Conservation (phyloP, 306 rosid species). For the Prunus salicina region DNA sequence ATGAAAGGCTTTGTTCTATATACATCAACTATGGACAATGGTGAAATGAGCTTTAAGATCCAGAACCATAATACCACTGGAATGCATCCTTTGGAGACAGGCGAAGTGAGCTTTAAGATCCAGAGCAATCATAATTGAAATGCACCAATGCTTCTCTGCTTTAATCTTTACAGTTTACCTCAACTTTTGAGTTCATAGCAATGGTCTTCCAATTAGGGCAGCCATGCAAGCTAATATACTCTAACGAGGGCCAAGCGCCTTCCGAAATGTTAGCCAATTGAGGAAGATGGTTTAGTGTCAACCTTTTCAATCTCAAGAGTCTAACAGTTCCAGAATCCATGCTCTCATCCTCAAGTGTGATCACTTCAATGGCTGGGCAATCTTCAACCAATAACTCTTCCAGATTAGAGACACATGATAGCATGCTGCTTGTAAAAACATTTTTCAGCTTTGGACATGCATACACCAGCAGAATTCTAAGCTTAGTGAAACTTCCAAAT, state of each 20-base stretch:
- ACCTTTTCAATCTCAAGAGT: not conserved
- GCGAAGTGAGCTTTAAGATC: not conserved
- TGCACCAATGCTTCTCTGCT: not conserved
- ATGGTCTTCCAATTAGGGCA: not conserved
- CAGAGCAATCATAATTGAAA: not conserved
- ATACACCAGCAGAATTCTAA: not conserved
- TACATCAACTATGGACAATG: not conserved
- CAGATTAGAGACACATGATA: not conserved
- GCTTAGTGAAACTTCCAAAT: not conserved
- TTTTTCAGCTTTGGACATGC: conserved; percentile 3
- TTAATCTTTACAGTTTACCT: not conserved
- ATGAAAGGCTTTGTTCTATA: not conserved
- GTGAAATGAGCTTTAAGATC: not conserved
- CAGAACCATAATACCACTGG: not conserved
- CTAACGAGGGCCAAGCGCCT: not conserved
- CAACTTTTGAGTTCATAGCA: not conserved
- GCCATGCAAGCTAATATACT: not conserved
- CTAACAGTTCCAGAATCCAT: not conserved
- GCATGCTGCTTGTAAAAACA: not conserved
- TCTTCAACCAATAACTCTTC: conserved; percentile 1
- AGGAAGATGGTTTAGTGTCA: not conserved
- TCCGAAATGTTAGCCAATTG: not conserved
- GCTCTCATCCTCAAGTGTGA: not conserved
- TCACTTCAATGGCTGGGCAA: not conserved
- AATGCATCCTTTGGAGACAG: no score